Conservation (phyloP, 2,329 filamentous ascomycete genomes). For the Clonostachys byssicola region DNA sequence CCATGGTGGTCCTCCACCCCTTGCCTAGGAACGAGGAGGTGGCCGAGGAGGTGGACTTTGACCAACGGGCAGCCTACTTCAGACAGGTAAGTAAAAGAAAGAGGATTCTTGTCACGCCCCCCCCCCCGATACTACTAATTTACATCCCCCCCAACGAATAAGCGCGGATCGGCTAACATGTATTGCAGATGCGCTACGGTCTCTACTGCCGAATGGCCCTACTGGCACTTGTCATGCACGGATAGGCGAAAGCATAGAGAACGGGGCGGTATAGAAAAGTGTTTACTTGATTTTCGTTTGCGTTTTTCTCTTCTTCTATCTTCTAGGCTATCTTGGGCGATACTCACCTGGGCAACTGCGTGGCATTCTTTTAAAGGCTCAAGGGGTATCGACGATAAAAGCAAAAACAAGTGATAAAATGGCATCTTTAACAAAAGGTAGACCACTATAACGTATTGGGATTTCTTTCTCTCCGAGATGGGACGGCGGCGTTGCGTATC, state of each 20-base stretch:
- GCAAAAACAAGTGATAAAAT: background rate
- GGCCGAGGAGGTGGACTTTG: conserved; percentile 93
- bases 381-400: background rate
- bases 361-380: conserved; percentile 5
- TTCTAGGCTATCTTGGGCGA: background rate
- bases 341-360: conserved; percentile 4
- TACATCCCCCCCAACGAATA: background rate
- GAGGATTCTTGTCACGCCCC: background rate
- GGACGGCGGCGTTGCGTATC: background rate
- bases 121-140: background rate
- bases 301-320: background rate
- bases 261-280: background rate
- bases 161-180: background rate
- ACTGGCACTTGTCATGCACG: conserved; percentile 80
- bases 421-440: no score
- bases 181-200: conserved; percentile 84
- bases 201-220: conserved; percentile 98
- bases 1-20: conserved; percentile 94
- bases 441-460: no score
- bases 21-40: conserved; percentile 92
- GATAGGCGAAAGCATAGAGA: background rate
- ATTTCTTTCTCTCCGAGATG: no score
- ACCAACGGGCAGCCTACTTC: conserved; percentile 95
- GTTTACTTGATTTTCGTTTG: background rate
- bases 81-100: conserved; percentile 78